phyloP scores from a whole-genome alignment of 2,329 filamentous ascomycete species.

The Sphaceloma murrayae region DNA sequence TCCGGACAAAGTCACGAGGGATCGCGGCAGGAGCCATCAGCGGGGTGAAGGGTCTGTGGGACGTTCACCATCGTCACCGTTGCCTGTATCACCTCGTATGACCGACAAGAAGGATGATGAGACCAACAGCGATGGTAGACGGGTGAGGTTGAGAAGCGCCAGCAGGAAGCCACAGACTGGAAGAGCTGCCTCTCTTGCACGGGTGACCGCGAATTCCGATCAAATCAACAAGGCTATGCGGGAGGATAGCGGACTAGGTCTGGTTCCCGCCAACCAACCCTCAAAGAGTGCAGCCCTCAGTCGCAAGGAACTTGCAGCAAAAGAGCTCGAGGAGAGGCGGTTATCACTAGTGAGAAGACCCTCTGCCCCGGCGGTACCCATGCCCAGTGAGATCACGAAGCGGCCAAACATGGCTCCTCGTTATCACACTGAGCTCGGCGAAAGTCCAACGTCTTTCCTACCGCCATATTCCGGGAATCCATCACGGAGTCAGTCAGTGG shows the following conservation, averaged over 20 bases:
- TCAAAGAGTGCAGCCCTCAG: constrained; percentile 22
- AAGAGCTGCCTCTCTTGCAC: constrained; percentile 24
- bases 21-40: constrained; percentile 53
- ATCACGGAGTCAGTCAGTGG: constrained; percentile 56
- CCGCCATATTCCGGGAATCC: constrained; percentile 31
- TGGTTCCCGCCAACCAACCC: background rate
- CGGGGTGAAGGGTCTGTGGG: constrained; percentile 50
- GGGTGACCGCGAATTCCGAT: too few species aligned
- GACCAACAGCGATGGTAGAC: constrained; percentile 32
- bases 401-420: constrained; percentile 33
- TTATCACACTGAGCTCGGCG: constrained; percentile 33
- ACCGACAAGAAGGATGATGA: constrained; percentile 57
- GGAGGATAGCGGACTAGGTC: constrained; percentile 9
- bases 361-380: constrained; percentile 68
- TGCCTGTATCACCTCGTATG: constrained; percentile 59
- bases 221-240: background rate
- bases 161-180: constrained; percentile 39
- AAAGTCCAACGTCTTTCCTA: constrained; percentile 35
- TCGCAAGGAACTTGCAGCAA: constrained; percentile 47
- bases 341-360: constrained; percentile 73
- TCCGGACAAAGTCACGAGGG: constrained; percentile 17
- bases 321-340: constrained; percentile 79
- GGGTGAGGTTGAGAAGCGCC: constrained; percentile 41
- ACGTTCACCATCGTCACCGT: constrained; percentile 69
- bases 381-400: constrained; percentile 45